These are phyloP conservation scores for Xylariales sp. DNA, from an alignment of 2,329 filamentous ascomycete species.

Conservation along the genomic window DNA sequence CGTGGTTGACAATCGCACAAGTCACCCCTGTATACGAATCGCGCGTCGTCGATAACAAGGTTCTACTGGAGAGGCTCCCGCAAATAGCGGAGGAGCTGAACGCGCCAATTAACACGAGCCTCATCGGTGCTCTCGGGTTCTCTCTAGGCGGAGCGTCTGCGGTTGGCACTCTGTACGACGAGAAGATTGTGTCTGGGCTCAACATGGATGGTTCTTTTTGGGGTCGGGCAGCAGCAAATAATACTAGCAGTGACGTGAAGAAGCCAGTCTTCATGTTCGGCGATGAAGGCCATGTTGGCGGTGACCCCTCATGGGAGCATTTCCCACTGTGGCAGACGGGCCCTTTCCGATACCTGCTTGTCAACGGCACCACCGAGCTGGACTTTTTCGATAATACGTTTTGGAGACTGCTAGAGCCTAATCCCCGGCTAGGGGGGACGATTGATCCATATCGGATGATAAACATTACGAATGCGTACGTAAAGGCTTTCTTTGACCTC, in stretches of 20 bases:
- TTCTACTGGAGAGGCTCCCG: conserved; percentile 39
- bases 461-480: conserved; percentile 34
- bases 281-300: conserved; percentile 35
- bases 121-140: conserved; percentile 39
- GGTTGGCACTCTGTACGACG: conserved; percentile 30
- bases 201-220: conserved; percentile 42
- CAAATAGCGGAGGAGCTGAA: conserved; percentile 31
- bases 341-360: conserved; percentile 36
- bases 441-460: conserved; percentile 25
- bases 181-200: conserved; percentile 35
- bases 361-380: conserved; percentile 40
- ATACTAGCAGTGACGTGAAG: conserved; percentile 36
- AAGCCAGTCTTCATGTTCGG: conserved; percentile 43
- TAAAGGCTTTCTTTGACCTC: conserved; percentile 40
- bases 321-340: conserved; percentile 42
- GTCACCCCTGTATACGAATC: conserved; percentile 31
- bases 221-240: conserved; percentile 28
- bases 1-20: conserved; percentile 9
- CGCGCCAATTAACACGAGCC: conserved; percentile 37
- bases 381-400: conserved; percentile 45
- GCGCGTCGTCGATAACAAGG: conserved; percentile 37
- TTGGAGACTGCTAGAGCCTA: conserved; percentile 37
- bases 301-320: conserved; percentile 32
- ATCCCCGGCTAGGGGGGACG: conserved; percentile 21
- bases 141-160: conserved; percentile 41